Evolutionary conservation across 345 rosid species (phyloP), one percentile per base, ranked within the genome.

Genomic region (Euphorbia tirucalli): DNA sequence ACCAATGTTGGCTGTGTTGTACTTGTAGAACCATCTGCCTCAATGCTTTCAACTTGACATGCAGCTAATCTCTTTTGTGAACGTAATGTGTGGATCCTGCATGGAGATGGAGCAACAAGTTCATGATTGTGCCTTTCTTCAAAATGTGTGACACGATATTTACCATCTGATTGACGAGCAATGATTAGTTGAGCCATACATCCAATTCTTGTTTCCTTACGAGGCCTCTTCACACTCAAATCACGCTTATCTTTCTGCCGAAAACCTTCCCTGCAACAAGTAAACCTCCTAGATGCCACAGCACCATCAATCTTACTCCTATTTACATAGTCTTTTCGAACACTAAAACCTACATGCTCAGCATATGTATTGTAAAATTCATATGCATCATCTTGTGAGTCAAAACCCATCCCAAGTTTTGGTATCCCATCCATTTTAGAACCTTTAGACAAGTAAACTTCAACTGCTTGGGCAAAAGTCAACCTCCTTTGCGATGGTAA

Each of bases 181-280:
- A 82, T 73, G 52, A 77, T 74, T 46, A 78, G 57, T 65, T 78
- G 82, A 4, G 84, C 84, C 71, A 72, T 55, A 50, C 84, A 81
- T 46, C 84, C 84, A 72, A 77, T 78, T 73, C 82, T 82, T 39
- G 81, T 77, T 73, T 82, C 85, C 72, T 78, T 82, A 27, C 74
- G 73, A 25, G 61, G 70, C 61, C 79, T 82, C 74, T 82, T 78
- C 39, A 75, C 65, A 66, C 61, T 76, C 71, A 61, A 35, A 66
- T 69, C 72, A 6, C 78, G 71, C 65, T 66, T 75, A 72, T 78
- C 82, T 67, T 73, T 77, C 58, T 76, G 81, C 60, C 82, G 66
- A 76, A 75, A 78, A 49, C 82, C 85, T 78, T 82, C 85, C 60
- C 81, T 82, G 37, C 70, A 82, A 58, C 82, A 82, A 69, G 81